Base-by-base conservation (phyloP, 169 alveolate species). In the Plasmodium inui region DNA sequence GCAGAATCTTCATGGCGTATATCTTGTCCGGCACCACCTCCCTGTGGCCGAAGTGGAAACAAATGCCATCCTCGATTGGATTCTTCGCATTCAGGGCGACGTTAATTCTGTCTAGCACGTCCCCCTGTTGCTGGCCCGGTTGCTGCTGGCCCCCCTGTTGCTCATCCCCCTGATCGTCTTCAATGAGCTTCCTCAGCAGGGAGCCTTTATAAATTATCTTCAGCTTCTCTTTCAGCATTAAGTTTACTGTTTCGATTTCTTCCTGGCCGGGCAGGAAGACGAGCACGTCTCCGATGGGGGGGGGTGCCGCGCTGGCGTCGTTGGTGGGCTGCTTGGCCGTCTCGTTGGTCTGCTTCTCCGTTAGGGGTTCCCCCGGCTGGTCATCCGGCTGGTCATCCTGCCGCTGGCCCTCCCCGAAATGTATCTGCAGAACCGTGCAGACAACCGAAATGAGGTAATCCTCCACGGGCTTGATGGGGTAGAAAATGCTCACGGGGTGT, bases 181-280 rank as follows among this genome's bases (percentile, higher is more conserved):
- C 92, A 71, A 86, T 95, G 78, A 82, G 85, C 81, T 55, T 89
- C 26, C 32, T 91, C 91, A 84, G 95, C 83, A 70, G 95, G 32
- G 39, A 81, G 41, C 89, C 96, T 83, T 67, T 92, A 81, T 61
- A 94, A 41, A 96, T 96, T 2, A 97, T 97, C 32, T 94, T 88
- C 8, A 94, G 92, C n/a, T 92, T 83, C 78, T 96, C 92, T 57
- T 95, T 97, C 37, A 96, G 96, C 81, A 92, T 95, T 46, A 95
- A 81, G 41, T 44, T 79, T 32, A 71, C 92, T 46, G 93, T 82
- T 96, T 98, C 99, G 2, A 98, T 98, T 85, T 99, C 99, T 91
- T 99, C 99, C 86, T 98, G 99, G 0, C 99, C 99, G 5, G 99
- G 99, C 22, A 98, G 93, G 94, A 98, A 98, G 26, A 98, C 99